phyloP scores from a whole-genome alignment of 2,329 filamentous ascomycete genomes.

The Dactylellina leptospora region DNA sequence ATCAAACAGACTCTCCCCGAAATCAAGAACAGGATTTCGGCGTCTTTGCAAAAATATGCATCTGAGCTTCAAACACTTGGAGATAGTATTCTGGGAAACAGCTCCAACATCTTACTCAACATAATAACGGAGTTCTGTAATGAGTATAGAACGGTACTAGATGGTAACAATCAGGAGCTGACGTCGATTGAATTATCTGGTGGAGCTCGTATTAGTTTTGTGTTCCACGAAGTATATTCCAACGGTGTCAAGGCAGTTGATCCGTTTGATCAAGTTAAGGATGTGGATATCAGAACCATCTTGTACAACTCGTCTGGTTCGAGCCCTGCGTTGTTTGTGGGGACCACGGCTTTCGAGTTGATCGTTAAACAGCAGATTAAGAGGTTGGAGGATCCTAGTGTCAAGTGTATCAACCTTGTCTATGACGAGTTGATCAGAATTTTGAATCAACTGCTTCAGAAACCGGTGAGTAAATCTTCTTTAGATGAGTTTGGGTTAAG shows the following conservation, averaged over 20 bases:
- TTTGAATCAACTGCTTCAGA: constrained; percentile 84
- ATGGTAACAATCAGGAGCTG: constrained; percentile 95
- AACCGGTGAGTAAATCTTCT: constrained; percentile 62
- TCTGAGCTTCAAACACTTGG: constrained; percentile 83
- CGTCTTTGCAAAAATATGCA: constrained; percentile 90
- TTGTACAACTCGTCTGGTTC: constrained; percentile 99
- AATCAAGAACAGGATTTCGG: constrained; percentile 96
- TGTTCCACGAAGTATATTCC: constrained; percentile 97
- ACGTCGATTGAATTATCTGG: constrained; percentile 94
- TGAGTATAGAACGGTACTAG: constrained; percentile 93
- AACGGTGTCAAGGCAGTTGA: constrained; percentile 98
- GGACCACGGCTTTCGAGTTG: constrained; percentile 96
- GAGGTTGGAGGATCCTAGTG: constrained; percentile 90
- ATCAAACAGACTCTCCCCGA: constrained; percentile 99
- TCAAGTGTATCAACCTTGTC: constrained; percentile 96
- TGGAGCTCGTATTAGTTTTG: constrained; percentile 97
- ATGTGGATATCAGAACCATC: constrained; percentile 94
- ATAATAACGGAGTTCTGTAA: constrained; percentile 99
- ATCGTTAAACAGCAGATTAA: constrained; percentile 99
- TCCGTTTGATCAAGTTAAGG: constrained; percentile 96
- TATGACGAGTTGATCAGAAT: constrained; percentile 98
- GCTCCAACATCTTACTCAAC: constrained; percentile 93
- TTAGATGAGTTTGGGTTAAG: not conserved
- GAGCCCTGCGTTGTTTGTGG: constrained; percentile 94
- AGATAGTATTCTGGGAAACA: constrained; percentile 94